These are phyloP conservation scores for Rhizopogon vulgaris DNA, from an alignment of 768 basidiomycete species.

Conservation along the genomic window DNA sequence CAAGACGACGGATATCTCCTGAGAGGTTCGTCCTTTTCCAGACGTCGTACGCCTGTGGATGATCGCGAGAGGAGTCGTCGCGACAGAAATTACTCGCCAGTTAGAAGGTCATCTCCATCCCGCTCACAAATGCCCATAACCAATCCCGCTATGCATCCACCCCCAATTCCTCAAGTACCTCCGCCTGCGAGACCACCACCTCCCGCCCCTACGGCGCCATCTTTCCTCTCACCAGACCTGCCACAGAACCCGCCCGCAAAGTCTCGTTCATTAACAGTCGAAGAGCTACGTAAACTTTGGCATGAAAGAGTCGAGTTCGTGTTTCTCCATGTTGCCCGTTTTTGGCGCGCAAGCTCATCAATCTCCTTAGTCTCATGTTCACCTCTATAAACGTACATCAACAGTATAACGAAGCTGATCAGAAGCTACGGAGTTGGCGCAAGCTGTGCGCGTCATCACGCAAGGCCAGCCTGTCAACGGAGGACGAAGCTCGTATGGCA, in stretches of 20 bases:
- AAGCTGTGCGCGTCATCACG: slow-evolving; percentile 19
- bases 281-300: slow-evolving; percentile 34
- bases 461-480: slow-evolving; percentile 18
- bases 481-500: slow-evolving; percentile 17
- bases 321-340: background rate
- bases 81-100: slow-evolving; percentile 9
- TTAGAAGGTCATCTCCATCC: background rate
- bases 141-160: background rate
- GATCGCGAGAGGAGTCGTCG: slow-evolving; percentile 4
- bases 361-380: slow-evolving; percentile 27
- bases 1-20: slow-evolving; percentile 9
- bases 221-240: background rate
- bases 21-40: background rate
- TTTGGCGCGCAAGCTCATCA: slow-evolving; percentile 1
- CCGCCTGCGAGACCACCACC: slow-evolving; percentile 6
- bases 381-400: slow-evolving; percentile 27
- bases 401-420: slow-evolving; percentile 26
- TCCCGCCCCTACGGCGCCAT: slow-evolving; percentile 15
- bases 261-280: slow-evolving; percentile 15
- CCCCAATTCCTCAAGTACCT: slow-evolving; percentile 11
- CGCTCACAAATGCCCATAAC: background rate
- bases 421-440: slow-evolving; percentile 24
- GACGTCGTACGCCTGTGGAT: slow-evolving; percentile 3
- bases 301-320: slow-evolving; percentile 36
- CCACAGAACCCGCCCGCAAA: background rate